Conservation (phyloP, 2,329 filamentous ascomycete species). For the Sporothrix mexicana region DNA sequence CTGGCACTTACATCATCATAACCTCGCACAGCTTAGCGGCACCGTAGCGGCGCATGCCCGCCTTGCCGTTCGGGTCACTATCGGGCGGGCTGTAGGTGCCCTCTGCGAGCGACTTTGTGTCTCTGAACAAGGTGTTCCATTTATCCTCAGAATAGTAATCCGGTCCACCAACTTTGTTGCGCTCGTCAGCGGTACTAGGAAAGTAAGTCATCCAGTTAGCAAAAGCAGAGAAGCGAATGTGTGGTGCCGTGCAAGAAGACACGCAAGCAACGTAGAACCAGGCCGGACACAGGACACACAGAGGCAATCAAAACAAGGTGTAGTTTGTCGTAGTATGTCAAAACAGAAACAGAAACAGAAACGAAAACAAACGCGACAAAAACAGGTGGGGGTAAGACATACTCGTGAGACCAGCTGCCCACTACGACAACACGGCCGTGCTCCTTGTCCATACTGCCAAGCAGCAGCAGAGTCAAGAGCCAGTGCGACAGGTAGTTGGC, state of each 20-base stretch:
- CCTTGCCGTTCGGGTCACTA: slow-evolving; percentile 38
- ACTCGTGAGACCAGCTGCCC: slow-evolving; percentile 46
- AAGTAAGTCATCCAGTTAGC: slow-evolving; percentile 34
- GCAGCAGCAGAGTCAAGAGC: slow-evolving; percentile 44
- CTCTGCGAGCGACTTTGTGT: slow-evolving; percentile 40
- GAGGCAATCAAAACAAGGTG: neutral
- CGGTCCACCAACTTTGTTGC: slow-evolving; percentile 34
- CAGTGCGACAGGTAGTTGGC: slow-evolving; percentile 45
- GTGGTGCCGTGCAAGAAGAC: neutral
- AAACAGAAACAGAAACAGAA: neutral
- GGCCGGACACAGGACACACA: no score
- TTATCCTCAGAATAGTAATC: slow-evolving; percentile 38
- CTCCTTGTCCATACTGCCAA: slow-evolving; percentile 45
- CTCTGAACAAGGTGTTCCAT: slow-evolving; percentile 41
- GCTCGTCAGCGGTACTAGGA: slow-evolving; percentile 29
- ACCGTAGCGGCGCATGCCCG: slow-evolving; percentile 45
- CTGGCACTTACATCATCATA: slow-evolving; percentile 44
- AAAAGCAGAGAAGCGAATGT: slow-evolving; percentile 21
- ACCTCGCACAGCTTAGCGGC: slow-evolving; percentile 44
- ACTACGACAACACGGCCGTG: slow-evolving; percentile 44
- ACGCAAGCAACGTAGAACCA: neutral
- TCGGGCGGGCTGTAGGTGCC: slow-evolving; percentile 41
- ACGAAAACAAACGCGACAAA: neutral
- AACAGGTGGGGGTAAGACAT: slow-evolving; percentile 31
- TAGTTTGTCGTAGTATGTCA: no score